These are phyloP conservation scores for Casuarina cunninghamiana DNA, from an alignment of 306 rosid genomes.

Conservation along the genomic window DNA sequence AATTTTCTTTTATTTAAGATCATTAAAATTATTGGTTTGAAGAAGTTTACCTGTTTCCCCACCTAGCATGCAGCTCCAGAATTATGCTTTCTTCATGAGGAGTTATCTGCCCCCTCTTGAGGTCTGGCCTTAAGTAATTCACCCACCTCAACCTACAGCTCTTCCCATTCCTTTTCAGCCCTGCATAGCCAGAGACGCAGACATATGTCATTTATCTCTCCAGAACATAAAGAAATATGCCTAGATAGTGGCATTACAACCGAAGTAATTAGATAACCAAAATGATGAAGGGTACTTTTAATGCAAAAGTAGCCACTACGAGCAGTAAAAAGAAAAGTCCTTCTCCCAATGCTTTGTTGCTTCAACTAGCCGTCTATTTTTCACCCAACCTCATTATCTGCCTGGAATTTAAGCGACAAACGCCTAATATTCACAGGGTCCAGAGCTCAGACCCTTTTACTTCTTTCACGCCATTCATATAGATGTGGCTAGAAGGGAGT, in stretches of 20 bases:
- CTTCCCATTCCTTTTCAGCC: conserved; percentile 91
- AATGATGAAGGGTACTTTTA: background rate
- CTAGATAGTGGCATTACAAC: conserved; percentile 3
- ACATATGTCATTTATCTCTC: conserved; percentile 7
- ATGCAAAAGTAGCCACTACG: background rate
- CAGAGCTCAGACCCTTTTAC: no score
- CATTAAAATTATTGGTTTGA: background rate
- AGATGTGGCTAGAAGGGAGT: background rate
- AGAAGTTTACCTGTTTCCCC: conserved; percentile 86
- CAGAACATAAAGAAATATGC: background rate
- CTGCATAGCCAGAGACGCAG: conserved; percentile 37
- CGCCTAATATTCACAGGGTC: no score
- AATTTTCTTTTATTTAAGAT: background rate
- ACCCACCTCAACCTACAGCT: conserved; percentile 98
- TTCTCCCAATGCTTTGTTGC: conserved; percentile 15
- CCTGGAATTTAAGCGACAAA: background rate
- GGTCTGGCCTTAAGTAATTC: conserved; percentile 92
- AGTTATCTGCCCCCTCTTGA: conserved; percentile 90
- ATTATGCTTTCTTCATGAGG: conserved; percentile 91
- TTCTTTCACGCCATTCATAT: background rate
- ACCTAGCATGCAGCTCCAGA: conserved; percentile 78
- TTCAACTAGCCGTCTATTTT: background rate
- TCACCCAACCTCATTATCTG: background rate
- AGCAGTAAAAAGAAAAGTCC: background rate
- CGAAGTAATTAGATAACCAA: background rate